These are phyloP conservation scores for Hymenochaete sp. DNA, from an alignment of 1,284 basidiomycete species.

Conservation along the genomic window DNA sequence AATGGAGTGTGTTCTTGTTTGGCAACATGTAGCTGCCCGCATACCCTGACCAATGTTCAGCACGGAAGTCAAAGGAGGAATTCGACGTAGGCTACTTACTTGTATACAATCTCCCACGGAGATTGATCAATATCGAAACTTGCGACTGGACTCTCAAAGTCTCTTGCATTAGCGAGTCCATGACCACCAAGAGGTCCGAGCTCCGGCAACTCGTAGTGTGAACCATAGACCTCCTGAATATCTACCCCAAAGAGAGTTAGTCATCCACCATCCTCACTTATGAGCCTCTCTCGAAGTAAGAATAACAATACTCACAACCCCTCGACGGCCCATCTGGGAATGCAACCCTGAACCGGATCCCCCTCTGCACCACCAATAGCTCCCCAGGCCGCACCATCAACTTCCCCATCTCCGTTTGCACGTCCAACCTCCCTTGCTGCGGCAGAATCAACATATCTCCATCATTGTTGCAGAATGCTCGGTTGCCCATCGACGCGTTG, in stretches of 20 bases:
- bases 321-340: slow-evolving; percentile 50
- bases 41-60: slow-evolving; percentile 26
- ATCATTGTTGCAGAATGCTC: slow-evolving; percentile 59
- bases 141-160: slow-evolving; percentile 57
- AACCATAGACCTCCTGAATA: slow-evolving; percentile 54
- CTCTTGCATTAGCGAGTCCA: slow-evolving; percentile 53
- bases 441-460: slow-evolving; percentile 65
- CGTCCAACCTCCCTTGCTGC: slow-evolving; percentile 54
- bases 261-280: slow-evolving; percentile 14
- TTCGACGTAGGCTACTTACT: slow-evolving; percentile 29
- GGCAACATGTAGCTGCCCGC: slow-evolving; percentile 47
- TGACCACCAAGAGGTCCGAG: slow-evolving; percentile 58
- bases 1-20: slow-evolving; percentile 61
- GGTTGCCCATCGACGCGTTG: slow-evolving; percentile 54
- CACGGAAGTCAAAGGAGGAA: slow-evolving; percentile 4
- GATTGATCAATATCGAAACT: slow-evolving; percentile 55
- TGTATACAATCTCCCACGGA: slow-evolving; percentile 35
- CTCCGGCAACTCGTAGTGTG: slow-evolving; percentile 57
- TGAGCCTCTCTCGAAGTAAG: too few species aligned
- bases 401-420: slow-evolving; percentile 65
- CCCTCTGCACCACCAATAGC: slow-evolving; percentile 54
- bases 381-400: slow-evolving; percentile 60
- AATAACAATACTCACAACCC: slow-evolving; percentile 33
- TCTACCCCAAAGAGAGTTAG: slow-evolving; percentile 27
- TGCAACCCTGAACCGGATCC: slow-evolving; percentile 53